A percentile compares a stretch with the other conserved stretches of the same genome.
phyloP scores from a whole-genome alignment of 2,329 filamentous ascomycete species.

The Macroventuria anomochaeta region DNA sequence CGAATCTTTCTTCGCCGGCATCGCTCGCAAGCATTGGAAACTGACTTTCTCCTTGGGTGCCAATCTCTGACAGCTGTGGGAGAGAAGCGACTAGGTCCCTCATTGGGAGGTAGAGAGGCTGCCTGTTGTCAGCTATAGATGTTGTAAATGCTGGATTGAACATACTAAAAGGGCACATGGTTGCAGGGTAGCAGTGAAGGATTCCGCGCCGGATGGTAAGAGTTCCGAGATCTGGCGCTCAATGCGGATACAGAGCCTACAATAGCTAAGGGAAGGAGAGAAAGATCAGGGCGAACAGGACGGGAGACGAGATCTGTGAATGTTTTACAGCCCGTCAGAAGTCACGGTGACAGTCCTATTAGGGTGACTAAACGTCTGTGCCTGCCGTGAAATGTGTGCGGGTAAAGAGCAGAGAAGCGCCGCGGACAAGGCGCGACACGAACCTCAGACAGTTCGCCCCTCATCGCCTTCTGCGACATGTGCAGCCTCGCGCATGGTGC shows the following conservation, averaged over 20 bases:
- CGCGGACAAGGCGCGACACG: constrained; percentile 29
- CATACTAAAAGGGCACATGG: constrained; percentile 48
- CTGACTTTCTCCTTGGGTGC: constrained; percentile 46
- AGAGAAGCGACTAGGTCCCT: constrained; percentile 40
- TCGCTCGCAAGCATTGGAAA: constrained; percentile 48
- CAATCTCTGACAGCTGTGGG: constrained; percentile 43
- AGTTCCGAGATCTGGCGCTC: constrained; percentile 29
- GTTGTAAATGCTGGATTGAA: background rate
- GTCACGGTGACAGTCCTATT: constrained; percentile 24
- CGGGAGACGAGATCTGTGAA: constrained; percentile 45
- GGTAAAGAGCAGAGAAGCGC: constrained; percentile 2
- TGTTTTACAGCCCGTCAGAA: constrained; percentile 45
- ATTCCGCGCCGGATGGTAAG: constrained; percentile 39
- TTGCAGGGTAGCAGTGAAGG: constrained; percentile 27
- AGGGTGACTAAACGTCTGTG: constrained; percentile 38
- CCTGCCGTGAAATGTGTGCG: constrained; percentile 26
- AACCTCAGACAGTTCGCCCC: constrained; percentile 35
- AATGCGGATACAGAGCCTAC: constrained; percentile 24
- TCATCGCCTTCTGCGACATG: constrained; percentile 39
- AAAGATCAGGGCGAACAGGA: constrained; percentile 29
- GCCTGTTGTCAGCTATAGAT: background rate
- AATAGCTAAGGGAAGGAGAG: constrained; percentile 27
- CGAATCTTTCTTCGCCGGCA: constrained; percentile 47
- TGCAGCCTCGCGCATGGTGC: constrained; percentile 22
- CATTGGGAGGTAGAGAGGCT: constrained; percentile 42